Conservation (phyloP, 148 eudicot genomes). For the Arbutus unedo region DNA sequence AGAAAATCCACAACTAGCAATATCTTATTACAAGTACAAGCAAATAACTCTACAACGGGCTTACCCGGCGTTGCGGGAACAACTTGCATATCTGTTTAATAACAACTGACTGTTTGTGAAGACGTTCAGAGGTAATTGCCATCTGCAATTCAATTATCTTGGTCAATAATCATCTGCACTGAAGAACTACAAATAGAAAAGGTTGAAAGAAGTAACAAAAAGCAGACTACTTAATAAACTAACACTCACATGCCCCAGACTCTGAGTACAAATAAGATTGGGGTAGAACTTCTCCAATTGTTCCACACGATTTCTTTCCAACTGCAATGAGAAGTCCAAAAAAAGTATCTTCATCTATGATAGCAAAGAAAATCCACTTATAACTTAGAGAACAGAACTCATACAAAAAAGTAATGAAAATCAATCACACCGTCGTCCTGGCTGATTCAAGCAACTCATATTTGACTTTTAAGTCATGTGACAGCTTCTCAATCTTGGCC, state of each 20-base stretch:
- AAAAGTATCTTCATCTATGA: neutral
- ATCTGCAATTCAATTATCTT: conserved; percentile 54
- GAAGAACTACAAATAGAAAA: conserved; percentile 2
- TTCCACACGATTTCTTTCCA: conserved; percentile 70
- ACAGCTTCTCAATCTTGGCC: conserved; percentile 65
- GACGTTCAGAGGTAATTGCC: conserved; percentile 92
- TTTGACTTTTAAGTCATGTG: conserved; percentile 58
- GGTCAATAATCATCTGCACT: neutral
- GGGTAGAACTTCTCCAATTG: conserved; percentile 91
- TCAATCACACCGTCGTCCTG: conserved; percentile 44
- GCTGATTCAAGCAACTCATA: conserved; percentile 73
- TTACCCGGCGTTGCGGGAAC: conserved; percentile 90
- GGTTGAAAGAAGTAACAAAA: conserved; percentile 2
- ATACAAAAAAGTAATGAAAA: neutral
- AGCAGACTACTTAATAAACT: neutral
- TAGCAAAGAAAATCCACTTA: conserved; percentile 6
- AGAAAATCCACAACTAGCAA: neutral
- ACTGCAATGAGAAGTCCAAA: conserved; percentile 45
- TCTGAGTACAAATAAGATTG: conserved; percentile 83
- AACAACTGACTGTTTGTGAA: conserved; percentile 83
- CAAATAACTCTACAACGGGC: conserved; percentile 6
- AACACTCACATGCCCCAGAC: conserved; percentile 73
- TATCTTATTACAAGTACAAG: neutral
- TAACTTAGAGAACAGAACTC: neutral
- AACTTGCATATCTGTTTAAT: conserved; percentile 92